These are phyloP conservation scores for Fraxinus paxiana DNA, from an alignment of 305 asterid species.

Conservation along the genomic window DNA sequence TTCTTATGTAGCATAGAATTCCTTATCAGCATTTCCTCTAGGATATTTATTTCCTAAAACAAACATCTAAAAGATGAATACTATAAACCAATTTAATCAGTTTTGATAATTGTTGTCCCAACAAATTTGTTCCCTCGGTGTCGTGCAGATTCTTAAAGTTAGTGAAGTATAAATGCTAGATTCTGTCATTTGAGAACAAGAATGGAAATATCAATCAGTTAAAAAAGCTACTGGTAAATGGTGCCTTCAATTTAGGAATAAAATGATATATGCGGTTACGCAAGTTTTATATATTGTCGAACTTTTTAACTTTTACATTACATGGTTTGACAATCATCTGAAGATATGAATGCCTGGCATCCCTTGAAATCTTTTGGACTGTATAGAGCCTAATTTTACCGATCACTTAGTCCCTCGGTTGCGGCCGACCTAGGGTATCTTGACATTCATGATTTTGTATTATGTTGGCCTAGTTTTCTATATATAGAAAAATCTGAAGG, in stretches of 20 bases:
- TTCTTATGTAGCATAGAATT: constrained; percentile 9
- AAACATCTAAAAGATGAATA: background rate
- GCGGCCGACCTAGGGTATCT: background rate
- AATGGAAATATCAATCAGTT: background rate
- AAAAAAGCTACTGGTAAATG: background rate
- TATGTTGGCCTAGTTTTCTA: background rate
- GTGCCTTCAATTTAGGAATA: background rate
- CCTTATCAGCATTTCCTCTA: background rate
- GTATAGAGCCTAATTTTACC: background rate
- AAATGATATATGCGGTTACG: background rate
- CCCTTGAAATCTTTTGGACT: background rate
- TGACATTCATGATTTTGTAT: background rate
- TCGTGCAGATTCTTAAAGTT: background rate
- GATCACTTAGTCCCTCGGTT: background rate
- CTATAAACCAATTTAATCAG: background rate
- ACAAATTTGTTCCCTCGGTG: background rate
- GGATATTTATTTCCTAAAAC: background rate
- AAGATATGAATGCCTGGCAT: background rate
- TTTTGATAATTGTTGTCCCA: background rate
- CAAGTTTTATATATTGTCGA: background rate
- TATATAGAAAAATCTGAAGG: background rate
- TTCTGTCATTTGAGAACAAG: background rate
- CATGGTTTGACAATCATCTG: background rate
- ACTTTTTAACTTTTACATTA: background rate
- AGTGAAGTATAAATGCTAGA: background rate